Evolutionary conservation across 2,329 filamentous ascomycete species (phyloP), one percentile per base, ranked within the genome.

Genomic region (Ampelomyces quisqualis): DNA sequence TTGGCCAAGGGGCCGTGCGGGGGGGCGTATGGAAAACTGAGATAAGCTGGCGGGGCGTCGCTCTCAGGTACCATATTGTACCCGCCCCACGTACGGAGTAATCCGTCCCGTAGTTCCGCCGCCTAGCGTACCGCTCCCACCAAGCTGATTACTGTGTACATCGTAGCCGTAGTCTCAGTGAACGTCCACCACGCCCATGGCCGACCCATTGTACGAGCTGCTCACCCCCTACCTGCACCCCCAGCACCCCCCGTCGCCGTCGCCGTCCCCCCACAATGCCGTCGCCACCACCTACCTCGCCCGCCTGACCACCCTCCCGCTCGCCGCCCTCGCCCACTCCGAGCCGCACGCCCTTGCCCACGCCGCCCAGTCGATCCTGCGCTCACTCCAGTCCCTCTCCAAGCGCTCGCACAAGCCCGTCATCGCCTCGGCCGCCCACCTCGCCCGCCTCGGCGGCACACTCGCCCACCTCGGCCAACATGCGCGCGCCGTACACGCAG

Each of bases 381-480:
- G 95, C 27, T 88, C 89, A 1, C 78, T 97, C 1, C 93, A 98
- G 65, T 80, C 82, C 0, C 81, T 97, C 34, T 91, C 90, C 6
- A 95, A 95, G 57, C 86, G 88, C 54, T 95, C 90, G 1, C 85
- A 96, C 69, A 88, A 85, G 62, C 78, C 84, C 13, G 84, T 97
- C 51, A 90, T 96, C 55, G 77, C 84, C 38, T 93, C 91, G 3
- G 84, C 88, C 15, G 79, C 82, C 54, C 84, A 87, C 56, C 83
- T 97, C 58, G 78, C 81, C n/a, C 82, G 82, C 7, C 77, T 97
- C 6, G 76, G 77, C 34, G 75, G 77, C n/a, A 80, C 84, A 1
- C 74, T 98, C n/a, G 87, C 89, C 0, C 68, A 73, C 10, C 73
- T 97, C 30, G 80, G 80, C 24, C 74, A 77, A 34, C 79, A 86